Evolutionary conservation across 495 filamentous ascomycete genomes (phyloP).

Genomic region (Opeltia flavorubescens): DNA sequence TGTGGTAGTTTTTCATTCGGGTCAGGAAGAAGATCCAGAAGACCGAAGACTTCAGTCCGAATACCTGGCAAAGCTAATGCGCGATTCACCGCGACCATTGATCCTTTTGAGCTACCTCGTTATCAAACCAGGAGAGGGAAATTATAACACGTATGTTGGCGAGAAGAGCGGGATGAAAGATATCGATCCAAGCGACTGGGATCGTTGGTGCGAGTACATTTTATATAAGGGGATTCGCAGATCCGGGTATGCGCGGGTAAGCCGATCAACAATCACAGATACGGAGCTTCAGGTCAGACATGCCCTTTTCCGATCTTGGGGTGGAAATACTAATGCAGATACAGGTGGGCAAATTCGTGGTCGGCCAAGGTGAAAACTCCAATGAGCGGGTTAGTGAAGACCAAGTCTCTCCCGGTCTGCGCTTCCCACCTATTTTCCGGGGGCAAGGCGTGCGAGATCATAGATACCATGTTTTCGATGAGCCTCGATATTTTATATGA

Average conservation of each 20-base stretch:
- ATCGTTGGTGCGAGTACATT: constrained; percentile 99
- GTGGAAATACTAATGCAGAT: background rate
- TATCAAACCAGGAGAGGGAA: constrained; percentile 76
- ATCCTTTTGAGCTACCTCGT: constrained; percentile 88
- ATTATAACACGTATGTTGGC: constrained; percentile 94
- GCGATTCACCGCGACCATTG: constrained; percentile 59
- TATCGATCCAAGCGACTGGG: constrained; percentile 87
- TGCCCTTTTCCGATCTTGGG: constrained; percentile 13
- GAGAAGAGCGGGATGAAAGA: constrained; percentile 83
- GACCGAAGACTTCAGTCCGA: constrained; percentile 80
- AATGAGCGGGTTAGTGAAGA: constrained; percentile 48
- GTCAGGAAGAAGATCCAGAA: constrained; percentile 93
- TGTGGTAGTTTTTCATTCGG: constrained; percentile 96
- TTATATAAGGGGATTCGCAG: constrained; percentile 81
- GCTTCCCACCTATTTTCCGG: constrained; percentile 79
- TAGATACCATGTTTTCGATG: constrained; percentile 89
- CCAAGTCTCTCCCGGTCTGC: constrained; percentile 55
- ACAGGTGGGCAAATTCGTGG: constrained; percentile 82
- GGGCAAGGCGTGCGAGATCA: constrained; percentile 83
- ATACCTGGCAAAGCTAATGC: constrained; percentile 84
- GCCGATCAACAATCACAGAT: constrained; percentile 83
- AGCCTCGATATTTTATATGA: constrained; percentile 54
- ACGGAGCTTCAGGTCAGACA: constrained; percentile 77
- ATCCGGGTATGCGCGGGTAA: constrained; percentile 81
- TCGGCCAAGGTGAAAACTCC: constrained; percentile 54